Evolutionary conservation across 202 grass and related monocot genomes (phyloP).

Genomic region (Setaria italica): DNA sequence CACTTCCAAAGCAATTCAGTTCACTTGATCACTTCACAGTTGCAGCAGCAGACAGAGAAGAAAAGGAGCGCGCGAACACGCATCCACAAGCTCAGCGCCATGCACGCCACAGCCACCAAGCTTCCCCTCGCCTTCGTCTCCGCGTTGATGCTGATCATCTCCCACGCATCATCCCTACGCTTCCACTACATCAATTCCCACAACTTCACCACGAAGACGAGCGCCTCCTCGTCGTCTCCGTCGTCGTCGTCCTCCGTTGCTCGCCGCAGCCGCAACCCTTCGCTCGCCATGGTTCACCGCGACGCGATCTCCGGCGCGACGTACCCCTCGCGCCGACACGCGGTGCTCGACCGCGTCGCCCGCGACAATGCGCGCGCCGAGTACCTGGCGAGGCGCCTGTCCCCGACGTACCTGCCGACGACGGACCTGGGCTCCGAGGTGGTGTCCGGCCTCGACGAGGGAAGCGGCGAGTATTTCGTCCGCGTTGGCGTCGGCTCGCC

Average conservation of each 20-base stretch:
- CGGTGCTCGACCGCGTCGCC: slow-evolving; percentile 22
- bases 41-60: not conserved
- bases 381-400: slow-evolving; percentile 46
- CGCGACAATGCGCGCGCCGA: slow-evolving; percentile 55
- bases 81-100: slow-evolving; percentile 30
- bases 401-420: slow-evolving; percentile 44
- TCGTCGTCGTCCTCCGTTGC: not conserved
- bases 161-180: slow-evolving; percentile 38
- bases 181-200: slow-evolving; percentile 60
- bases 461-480: slow-evolving; percentile 93
- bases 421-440: slow-evolving; percentile 71
- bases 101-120: slow-evolving; percentile 33
- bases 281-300: slow-evolving; percentile 59
- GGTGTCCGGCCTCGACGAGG: slow-evolving; percentile 72
- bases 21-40: not conserved
- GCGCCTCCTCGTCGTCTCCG: not conserved
- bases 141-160: not conserved
- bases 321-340: slow-evolving; percentile 49
- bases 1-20: slow-evolving; percentile 16
- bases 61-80: not conserved
- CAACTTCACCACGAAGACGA: slow-evolving; percentile 41
- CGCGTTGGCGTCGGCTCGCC: slow-evolving; percentile 79
- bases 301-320: slow-evolving; percentile 48
- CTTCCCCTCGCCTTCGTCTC: slow-evolving; percentile 41
- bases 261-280: slow-evolving; percentile 6